Percentiles rank a stretch among this genome's conserved stretches.
phyloP scores from a whole-genome alignment of 805 yeast genomes.

The Saccharomycopsis sp. region DNA sequence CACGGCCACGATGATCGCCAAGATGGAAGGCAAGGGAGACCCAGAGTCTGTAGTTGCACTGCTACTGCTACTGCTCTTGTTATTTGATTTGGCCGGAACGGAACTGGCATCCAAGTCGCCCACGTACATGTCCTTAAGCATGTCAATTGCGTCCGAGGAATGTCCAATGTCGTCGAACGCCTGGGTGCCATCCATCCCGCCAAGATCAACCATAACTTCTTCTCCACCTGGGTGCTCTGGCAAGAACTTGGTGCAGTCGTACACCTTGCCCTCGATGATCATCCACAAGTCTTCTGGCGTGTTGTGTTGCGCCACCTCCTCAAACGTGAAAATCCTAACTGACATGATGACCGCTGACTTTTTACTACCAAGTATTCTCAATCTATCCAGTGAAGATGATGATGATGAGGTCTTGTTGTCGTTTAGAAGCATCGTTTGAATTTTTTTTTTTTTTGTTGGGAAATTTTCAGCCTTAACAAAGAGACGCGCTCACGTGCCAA shows the following conservation, averaged over 20 bases:
- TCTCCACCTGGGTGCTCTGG: constrained; percentile 72
- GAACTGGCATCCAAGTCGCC: constrained; percentile 73
- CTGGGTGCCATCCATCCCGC: constrained; percentile 69
- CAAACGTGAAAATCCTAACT: constrained; percentile 19
- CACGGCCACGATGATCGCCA: constrained; percentile 31
- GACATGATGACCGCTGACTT: no score
- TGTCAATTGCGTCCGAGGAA: constrained; percentile 88
- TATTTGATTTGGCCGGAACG: constrained; percentile 24
- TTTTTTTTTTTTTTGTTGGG: no score
- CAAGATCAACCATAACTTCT: constrained; percentile 69
- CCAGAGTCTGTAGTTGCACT: constrained; percentile 21
- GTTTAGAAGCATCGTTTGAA: no score
- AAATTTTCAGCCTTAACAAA: no score
- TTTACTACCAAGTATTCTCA: no score
- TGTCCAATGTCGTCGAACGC: constrained; percentile 87
- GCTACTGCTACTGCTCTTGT: constrained; percentile 22
- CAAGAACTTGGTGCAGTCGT: constrained; percentile 50
- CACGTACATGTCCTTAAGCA: constrained; percentile 55
- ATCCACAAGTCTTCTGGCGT: constrained; percentile 78
- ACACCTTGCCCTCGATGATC: constrained; percentile 71
- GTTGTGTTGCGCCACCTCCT: constrained; percentile 63
- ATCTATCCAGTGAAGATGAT: no score
- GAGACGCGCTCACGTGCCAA: no score
- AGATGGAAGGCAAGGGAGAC: constrained; percentile 28
- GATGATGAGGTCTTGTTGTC: no score